Conservation (phyloP, 2,329 filamentous ascomycete species). For the Xylariaceae sp. region DNA sequence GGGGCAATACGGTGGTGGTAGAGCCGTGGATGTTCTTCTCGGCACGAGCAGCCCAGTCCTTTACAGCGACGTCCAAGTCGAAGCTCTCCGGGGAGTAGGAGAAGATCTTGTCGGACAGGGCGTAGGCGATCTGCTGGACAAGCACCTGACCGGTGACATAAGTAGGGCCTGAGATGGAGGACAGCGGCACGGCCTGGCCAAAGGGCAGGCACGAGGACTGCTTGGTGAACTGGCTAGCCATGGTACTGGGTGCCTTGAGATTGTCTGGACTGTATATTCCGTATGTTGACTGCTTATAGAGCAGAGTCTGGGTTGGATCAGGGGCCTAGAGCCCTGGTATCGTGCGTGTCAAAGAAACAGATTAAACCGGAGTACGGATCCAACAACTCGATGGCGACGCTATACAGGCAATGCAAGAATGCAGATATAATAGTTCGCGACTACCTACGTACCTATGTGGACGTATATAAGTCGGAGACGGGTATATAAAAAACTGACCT, state of each 20-base stretch:
- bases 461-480: too few species aligned
- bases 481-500: slow-evolving; percentile 4
- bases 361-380: slow-evolving; percentile 12
- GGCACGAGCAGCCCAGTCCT: slow-evolving; percentile 64
- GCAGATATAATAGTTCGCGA: too few species aligned
- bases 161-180: slow-evolving; percentile 73
- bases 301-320: slow-evolving; percentile 15
- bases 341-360: slow-evolving; percentile 15
- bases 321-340: slow-evolving; percentile 8
- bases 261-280: slow-evolving; percentile 35
- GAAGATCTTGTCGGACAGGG: slow-evolving; percentile 94
- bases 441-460: too few species aligned
- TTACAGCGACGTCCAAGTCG: slow-evolving; percentile 78
- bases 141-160: slow-evolving; percentile 91
- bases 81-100: slow-evolving; percentile 93
- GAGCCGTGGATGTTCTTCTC: slow-evolving; percentile 80
- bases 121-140: slow-evolving; percentile 92
- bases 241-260: slow-evolving; percentile 33
- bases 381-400: not conserved
- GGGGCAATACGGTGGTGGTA: slow-evolving; percentile 67
- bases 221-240: slow-evolving; percentile 36
- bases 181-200: slow-evolving; percentile 49
- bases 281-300: slow-evolving; percentile 24
- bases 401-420: not conserved
- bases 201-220: slow-evolving; percentile 52